Evolutionary conservation across 129 eudicot genomes (phyloP), one percentile per base, ranked within the genome.

Genomic region (Flaveria brownii): DNA sequence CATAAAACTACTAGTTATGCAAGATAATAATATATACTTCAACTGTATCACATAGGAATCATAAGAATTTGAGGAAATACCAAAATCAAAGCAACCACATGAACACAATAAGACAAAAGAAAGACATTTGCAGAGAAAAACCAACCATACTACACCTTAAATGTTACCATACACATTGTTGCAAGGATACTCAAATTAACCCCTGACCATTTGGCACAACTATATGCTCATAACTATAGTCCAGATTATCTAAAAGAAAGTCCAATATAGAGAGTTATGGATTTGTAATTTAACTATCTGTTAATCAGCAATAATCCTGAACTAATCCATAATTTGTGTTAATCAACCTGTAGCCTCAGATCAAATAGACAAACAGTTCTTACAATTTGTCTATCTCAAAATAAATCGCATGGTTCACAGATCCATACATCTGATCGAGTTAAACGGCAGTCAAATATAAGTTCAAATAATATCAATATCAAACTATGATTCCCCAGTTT

Each of bases 1-100:
- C 49, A 75, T 45, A 1, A 51, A 65, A 76, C 59, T 64, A 7
- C 22, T 1, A 75, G 49, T 45, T 46, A 43, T 73, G n/a, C 20
- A 14, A 15, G 33, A 23, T 45, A 52, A 7, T 10, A 14, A 15
- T 17, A 23, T 45, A 52, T n/a, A 52, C 22, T 5, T 4, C n/a
- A 52, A 52, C 59, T n/a, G 1, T 52, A n/a, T 60, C 17, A 23
- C 17, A 13, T 4, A 60, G 2, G 9, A 60, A 60, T 3, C 41
- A 60, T 26, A 26, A 13, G 64, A 25, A 9, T 25, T 25, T 25
- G 42, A 9, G 41, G n/a, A 60, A 60, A 60, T 60, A 60, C 25
- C 67, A 60, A 22, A 15, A 23, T 59, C 36, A 59, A 10, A 59
- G 33, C 33, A 59, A 60, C 17, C 41, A 25, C 17, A 62, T 62